Percentiles rank a stretch among this genome's conserved stretches.
These are phyloP conservation scores for Populus simonii DNA, from an alignment of 345 rosid genomes.

Conservation along the genomic window DNA sequence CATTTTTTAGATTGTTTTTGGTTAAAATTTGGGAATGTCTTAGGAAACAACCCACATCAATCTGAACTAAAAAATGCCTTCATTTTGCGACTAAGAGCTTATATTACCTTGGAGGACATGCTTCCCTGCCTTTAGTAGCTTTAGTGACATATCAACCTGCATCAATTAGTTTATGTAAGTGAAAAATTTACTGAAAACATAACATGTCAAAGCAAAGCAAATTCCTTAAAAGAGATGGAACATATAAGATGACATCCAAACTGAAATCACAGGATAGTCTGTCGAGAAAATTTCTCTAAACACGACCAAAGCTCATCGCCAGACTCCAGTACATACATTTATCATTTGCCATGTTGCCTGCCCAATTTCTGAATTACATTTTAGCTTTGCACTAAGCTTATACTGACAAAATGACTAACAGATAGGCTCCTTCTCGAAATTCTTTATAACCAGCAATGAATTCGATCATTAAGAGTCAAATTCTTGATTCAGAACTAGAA, in stretches of 20 bases:
- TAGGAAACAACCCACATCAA: background rate
- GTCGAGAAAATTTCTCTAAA: no score
- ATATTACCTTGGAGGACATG: conserved; percentile 84
- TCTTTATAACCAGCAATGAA: background rate
- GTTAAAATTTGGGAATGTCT: background rate
- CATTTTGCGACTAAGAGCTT: background rate
- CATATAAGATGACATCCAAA: background rate
- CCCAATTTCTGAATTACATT: background rate
- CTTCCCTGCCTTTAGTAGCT: conserved; percentile 82
- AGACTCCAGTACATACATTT: no score
- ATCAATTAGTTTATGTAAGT: conserved; percentile 9
- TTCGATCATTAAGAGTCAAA: background rate
- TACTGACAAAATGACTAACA: background rate
- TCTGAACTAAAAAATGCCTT: background rate
- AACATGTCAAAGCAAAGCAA: background rate
- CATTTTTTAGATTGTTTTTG: background rate
- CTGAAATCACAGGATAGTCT: no score
- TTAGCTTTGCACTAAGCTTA: background rate
- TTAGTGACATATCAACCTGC: conserved; percentile 77
- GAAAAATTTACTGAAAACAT: background rate
- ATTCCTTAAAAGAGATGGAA: background rate
- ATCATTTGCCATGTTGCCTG: background rate
- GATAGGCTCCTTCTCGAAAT: background rate
- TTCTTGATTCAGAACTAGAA: background rate
- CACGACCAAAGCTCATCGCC: no score